Conservation (phyloP, 306 rosid genomes). For the Lithocarpus polystachyus region DNA sequence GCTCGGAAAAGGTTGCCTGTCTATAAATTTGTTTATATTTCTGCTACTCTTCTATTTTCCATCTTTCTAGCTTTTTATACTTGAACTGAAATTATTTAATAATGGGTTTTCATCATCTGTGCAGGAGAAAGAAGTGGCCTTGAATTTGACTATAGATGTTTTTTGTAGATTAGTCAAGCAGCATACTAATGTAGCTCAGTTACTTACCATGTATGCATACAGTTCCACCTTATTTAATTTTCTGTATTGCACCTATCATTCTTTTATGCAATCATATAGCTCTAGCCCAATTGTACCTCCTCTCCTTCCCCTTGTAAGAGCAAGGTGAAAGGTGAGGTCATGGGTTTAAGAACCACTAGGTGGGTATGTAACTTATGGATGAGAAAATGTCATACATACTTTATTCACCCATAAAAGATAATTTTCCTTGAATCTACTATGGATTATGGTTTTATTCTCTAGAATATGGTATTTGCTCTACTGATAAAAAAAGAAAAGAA, state of each 20-base stretch:
- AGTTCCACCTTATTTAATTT: slow-evolving; percentile 22
- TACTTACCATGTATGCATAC: slow-evolving; percentile 79
- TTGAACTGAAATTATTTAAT: slow-evolving; percentile 9
- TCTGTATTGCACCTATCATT: slow-evolving; percentile 24
- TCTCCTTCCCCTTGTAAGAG: too few relatives aligned
- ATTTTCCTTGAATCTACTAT: not conserved
- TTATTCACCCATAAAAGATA: not conserved
- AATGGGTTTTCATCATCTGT: slow-evolving; percentile 26
- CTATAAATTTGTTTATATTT: not conserved
- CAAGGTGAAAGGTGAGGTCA: too few relatives aligned
- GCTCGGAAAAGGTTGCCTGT: slow-evolving; percentile 88
- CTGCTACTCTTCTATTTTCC: slow-evolving; percentile 3
- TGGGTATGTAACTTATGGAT: too few relatives aligned
- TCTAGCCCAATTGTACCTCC: too few relatives aligned
- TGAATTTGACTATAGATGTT: slow-evolving; percentile 83
- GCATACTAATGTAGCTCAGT: slow-evolving; percentile 82
- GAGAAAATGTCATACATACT: not conserved
- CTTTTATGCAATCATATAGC: slow-evolving; percentile 16
- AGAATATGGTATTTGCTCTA: not conserved
- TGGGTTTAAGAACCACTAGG: too few relatives aligned
- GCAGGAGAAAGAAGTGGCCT: slow-evolving; percentile 99
- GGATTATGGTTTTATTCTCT: not conserved
- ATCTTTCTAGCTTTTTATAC: slow-evolving; percentile 9
- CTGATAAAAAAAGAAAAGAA: too few relatives aligned
- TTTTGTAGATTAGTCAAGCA: slow-evolving; percentile 99